Evolutionary conservation across 352 stramenopile genomes (phyloP).

Genomic region (Phytophthora ramorum): DNA sequence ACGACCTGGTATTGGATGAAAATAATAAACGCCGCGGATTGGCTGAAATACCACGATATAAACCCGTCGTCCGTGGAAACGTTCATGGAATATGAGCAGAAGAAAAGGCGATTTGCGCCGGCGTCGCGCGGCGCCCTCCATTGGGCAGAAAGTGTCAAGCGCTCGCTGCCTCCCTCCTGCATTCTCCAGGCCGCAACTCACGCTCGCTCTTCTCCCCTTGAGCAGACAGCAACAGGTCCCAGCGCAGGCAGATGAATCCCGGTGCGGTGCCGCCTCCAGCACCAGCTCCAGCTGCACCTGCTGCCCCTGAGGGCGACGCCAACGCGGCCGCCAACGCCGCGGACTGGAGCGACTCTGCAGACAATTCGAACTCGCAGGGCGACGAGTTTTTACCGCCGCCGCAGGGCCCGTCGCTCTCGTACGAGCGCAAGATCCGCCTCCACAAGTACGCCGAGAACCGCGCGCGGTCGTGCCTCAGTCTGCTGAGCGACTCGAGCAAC

Average conservation of each 20-base stretch:
- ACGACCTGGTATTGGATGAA: not conserved
- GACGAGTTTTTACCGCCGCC: conserved; percentile 59
- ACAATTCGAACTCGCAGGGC: conserved; percentile 66
- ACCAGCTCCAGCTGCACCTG: conserved; percentile 3
- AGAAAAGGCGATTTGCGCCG: conserved; percentile 41
- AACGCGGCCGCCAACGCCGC: conserved; percentile 27
- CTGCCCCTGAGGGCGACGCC: conserved; percentile 10
- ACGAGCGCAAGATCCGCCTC: conserved; percentile 83
- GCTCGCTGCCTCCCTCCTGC: not conserved
- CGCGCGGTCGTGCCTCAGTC: conserved; percentile 75
- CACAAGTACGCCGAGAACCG: conserved; percentile 90
- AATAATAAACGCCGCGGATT: not conserved
- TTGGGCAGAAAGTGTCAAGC: conserved; percentile 23
- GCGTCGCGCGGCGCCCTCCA: conserved; percentile 5
- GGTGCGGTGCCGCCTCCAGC: conserved; percentile 5
- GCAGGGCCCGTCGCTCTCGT: conserved; percentile 83
- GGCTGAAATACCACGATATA: not conserved
- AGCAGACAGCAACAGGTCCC: conserved; percentile 6
- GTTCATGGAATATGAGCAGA: conserved; percentile 50
- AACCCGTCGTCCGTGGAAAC: conserved; percentile 14
- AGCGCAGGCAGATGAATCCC: conserved; percentile 28
- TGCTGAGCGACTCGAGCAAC: conserved; percentile 77
- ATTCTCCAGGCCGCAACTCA: conserved; percentile 3
- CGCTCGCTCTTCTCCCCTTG: not conserved
- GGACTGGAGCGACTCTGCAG: conserved; percentile 75